Evolutionary conservation across 73 alveolate genomes (phyloP).

Genomic region (Tetrahymena elliotti): DNA sequence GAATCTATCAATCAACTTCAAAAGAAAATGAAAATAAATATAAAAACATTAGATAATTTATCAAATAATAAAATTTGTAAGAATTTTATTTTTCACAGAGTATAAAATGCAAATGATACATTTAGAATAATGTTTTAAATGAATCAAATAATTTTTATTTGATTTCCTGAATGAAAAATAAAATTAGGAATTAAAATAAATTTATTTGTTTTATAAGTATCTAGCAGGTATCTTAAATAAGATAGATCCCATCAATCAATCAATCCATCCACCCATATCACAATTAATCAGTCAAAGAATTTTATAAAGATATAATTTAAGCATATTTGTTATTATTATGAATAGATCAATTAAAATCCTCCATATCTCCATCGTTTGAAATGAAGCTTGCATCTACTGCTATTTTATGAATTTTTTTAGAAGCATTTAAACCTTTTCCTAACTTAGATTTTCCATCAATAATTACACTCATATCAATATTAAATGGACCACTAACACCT

Average conservation of each 20-base stretch:
- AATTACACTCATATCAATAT: neutral
- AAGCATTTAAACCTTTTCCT: neutral
- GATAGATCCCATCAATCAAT: neutral
- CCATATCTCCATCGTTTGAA: neutral
- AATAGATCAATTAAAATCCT: neutral
- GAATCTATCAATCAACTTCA: too few species aligned
- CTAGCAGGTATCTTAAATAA: neutral
- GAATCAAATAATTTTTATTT: neutral
- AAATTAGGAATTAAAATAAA: too few species aligned
- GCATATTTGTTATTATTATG: neutral
- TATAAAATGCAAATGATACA: too few species aligned
- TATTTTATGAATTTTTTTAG: neutral
- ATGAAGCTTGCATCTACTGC: neutral
- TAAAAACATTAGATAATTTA: too few species aligned
- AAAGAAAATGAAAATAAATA: too few species aligned
- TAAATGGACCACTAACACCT: neutral
- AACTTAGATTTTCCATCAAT: neutral
- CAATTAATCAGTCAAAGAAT: neutral
- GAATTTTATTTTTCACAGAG: too few species aligned
- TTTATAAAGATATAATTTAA: neutral
- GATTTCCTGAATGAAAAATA: neutral
- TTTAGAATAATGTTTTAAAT: too few species aligned
- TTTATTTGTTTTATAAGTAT: too few species aligned
- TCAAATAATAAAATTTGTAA: too few species aligned
- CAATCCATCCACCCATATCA: too few species aligned